Conservation (phyloP, 2,329 filamentous ascomycete species). For the Orbilia oligospora region DNA sequence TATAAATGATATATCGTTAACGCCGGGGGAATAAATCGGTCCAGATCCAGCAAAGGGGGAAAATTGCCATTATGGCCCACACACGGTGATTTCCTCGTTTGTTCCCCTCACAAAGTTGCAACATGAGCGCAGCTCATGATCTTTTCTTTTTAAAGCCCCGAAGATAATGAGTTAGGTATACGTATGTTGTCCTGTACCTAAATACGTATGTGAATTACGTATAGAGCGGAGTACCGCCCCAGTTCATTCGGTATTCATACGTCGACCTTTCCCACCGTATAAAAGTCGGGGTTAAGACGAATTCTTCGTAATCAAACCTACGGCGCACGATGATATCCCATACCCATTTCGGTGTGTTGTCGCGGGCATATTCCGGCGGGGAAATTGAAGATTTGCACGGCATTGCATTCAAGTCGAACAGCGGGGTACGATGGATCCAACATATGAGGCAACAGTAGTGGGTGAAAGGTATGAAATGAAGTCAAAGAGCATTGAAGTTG, state of each 20-base stretch:
- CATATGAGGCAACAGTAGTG: neutral
- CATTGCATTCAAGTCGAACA: conserved; percentile 19
- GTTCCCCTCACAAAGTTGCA: neutral
- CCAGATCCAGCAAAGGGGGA: neutral
- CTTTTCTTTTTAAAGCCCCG: too few relatives aligned
- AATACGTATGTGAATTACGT: neutral
- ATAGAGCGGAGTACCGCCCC: conserved; percentile 4
- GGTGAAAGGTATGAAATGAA: neutral
- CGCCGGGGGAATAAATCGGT: neutral
- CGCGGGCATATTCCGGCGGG: conserved; percentile 54
- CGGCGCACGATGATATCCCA: conserved; percentile 55
- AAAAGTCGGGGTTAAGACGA: conserved; percentile 51
- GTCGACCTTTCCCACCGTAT: conserved; percentile 54
- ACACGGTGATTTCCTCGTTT: neutral
- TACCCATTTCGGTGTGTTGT: conserved; percentile 54
- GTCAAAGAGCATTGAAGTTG: neutral
- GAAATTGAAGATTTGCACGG: conserved; percentile 57
- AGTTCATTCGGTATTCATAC: conserved; percentile 51
- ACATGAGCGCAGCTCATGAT: too few relatives aligned
- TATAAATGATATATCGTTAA: neutral
- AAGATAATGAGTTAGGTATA: neutral
- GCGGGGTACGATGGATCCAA: neutral
- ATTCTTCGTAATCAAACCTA: conserved; percentile 51
- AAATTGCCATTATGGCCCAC: conserved; percentile 12
- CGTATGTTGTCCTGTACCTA: too few relatives aligned